Evolutionary conservation across 345 rosid species (phyloP), one percentile per base, ranked within the genome.

Genomic region (Pelargonium nanum): DNA sequence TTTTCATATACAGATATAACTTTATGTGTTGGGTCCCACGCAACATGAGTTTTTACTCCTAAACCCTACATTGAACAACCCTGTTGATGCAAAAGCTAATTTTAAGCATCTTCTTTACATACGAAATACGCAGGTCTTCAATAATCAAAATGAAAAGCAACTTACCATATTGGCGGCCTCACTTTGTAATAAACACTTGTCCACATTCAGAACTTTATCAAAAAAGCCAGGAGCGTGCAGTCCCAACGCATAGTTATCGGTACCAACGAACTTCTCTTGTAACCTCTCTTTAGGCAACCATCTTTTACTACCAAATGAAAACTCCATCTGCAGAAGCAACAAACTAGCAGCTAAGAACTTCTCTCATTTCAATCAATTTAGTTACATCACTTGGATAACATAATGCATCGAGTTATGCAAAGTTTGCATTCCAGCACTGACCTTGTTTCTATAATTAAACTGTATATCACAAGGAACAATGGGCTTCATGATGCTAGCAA

Each of bases 141-240:
- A 55, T 57, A n/a, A 57, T 53, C n/a, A 58, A 4, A 5, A 19
- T 22, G 23, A 64, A 56, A 56, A 6, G 72, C 26, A 24, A 24
- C 72, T 61, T 79, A 92, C 95, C 93, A 62, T 55, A 70, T 92
- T 84, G 25, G 87, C 95, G 57, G 98, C 88, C 65, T 82, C 84
- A 67, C 95, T 85, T 67, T 87, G 98, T 64, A 92, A 67, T 65
- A 89, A 79, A 78, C 98, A 92, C 67, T 78, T 83, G 61, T 83
- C 75, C 16, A 92, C 77, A 67, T 92, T 78, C 25, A 89, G 72
- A 70, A 92, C 92, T 82, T 87, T 92, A 70, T 89, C 95, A 48
- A 92, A 92, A 67, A 72, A 88, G 28, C 93, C 98, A 62, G 96
- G 91, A 50, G 89, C 98, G 70, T 89, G 96, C 44, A 92, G 76